Evolutionary conservation across 2,329 filamentous ascomycete genomes (phyloP).

Genomic region (Penicillium crustosum): DNA sequence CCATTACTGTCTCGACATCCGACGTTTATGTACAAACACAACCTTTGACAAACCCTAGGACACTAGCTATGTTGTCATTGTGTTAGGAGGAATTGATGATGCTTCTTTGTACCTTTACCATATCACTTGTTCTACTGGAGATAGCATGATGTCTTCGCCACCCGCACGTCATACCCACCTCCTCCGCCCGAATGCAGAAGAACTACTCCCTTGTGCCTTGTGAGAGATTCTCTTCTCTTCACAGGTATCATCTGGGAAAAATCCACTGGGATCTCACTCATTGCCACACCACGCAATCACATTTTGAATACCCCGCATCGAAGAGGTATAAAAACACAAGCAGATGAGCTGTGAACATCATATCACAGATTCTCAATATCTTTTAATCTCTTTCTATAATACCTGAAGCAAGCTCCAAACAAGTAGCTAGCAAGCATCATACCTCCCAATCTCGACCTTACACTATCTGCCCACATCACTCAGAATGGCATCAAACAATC

Average conservation of each 20-base stretch:
- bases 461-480: background rate
- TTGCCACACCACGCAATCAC: background rate
- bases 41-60: background rate
- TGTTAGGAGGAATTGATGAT: background rate
- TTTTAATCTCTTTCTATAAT: background rate
- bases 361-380: background rate
- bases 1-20: background rate
- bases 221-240: background rate
- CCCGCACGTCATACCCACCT: conserved; percentile 5
- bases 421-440: background rate
- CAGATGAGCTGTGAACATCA: background rate
- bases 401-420: background rate
- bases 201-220: background rate
- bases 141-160: conserved; percentile 5
- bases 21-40: background rate
- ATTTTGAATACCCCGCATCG: background rate
- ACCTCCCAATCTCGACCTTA: background rate
- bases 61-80: background rate
- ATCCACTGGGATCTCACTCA: too few relatives aligned
- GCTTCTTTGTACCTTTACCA: background rate
- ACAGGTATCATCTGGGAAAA: background rate
- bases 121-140: background rate
- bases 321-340: conserved; percentile 3
- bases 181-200: background rate
- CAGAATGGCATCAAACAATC: conserved; percentile 1